These are phyloP conservation scores for Podila horticola DNA, from an alignment of 192 early-diverging fungal genomes.

Conservation along the genomic window DNA sequence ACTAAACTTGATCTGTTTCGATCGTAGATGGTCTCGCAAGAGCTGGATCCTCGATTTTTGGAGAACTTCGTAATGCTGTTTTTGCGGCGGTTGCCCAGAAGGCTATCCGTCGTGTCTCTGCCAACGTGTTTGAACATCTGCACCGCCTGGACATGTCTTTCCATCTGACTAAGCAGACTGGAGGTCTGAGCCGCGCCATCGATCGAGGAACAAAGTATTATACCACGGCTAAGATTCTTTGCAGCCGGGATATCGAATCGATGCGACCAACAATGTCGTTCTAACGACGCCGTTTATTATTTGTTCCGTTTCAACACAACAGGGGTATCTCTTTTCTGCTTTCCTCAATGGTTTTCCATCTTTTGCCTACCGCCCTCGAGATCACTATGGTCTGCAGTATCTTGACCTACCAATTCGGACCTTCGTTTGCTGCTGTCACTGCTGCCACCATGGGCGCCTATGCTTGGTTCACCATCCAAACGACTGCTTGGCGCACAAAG, in stretches of 20 bases:
- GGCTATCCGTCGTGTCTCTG: constrained; percentile 88
- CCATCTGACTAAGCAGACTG: constrained; percentile 95
- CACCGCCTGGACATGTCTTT: constrained; percentile 89
- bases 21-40: constrained; percentile 85
- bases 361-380: constrained; percentile 94
- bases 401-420: constrained; percentile 72
- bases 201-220: constrained; percentile 87
- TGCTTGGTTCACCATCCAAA: constrained; percentile 85
- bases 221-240: neutral
- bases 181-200: constrained; percentile 95
- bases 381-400: constrained; percentile 96
- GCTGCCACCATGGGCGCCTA: constrained; percentile 81
- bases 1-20: no score
- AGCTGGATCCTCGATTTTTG: constrained; percentile 81
- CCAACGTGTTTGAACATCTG: constrained; percentile 92
- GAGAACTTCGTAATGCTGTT: constrained; percentile 93
- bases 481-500: constrained; percentile 91
- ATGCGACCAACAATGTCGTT: neutral
- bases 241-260: neutral
- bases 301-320: constrained; percentile 21
- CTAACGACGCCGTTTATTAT: neutral
- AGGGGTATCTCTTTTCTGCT: constrained; percentile 97
- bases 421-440: constrained; percentile 64
- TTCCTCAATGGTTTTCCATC: constrained; percentile 94
- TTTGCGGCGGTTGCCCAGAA: constrained; percentile 94